phyloP scores from a whole-genome alignment of 495 filamentous ascomycete genomes.

The Tetracladium marchalianum region DNA sequence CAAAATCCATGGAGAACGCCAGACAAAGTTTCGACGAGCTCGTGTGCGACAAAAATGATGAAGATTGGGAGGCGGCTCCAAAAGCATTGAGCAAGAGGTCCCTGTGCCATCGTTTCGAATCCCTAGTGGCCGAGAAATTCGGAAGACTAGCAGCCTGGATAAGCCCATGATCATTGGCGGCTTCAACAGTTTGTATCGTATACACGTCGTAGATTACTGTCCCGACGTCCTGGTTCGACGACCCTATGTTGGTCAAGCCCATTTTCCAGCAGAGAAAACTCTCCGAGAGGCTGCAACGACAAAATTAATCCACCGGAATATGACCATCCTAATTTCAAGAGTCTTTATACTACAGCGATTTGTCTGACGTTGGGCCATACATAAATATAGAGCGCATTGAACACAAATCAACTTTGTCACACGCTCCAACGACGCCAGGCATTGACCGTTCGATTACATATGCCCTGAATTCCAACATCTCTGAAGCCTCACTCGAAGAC shows the following conservation, averaged over 20 bases:
- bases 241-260: conserved; percentile 4
- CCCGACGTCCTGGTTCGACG: conserved; percentile 11
- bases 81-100: conserved; percentile 4
- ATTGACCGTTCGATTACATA: conserved; percentile 7
- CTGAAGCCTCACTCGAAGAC: conserved; percentile 16
- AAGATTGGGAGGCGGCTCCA: conserved; percentile 12
- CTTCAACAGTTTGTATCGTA: conserved; percentile 16
- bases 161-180: conserved; percentile 12
- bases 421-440: conserved; percentile 19
- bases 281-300: conserved; percentile 25
- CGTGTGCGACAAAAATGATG: conserved; percentile 17
- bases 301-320: conserved; percentile 21
- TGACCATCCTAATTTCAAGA: conserved; percentile 24
- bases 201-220: conserved; percentile 6
- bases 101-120: conserved; percentile 1
- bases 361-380: conserved; percentile 26
- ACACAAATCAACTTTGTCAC: conserved; percentile 13
- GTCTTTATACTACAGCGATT: conserved; percentile 18
- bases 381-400: conserved; percentile 31
- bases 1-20: too few species aligned
- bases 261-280: conserved; percentile 25
- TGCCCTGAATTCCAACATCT: conserved; percentile 23
- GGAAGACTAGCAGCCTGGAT: conserved; percentile 6
- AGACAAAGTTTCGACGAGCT: conserved; percentile 18
- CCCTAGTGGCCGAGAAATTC: conserved; percentile 6